Conservation (phyloP, 2,329 filamentous ascomycete genomes). For the Stylonectria norvegica region DNA sequence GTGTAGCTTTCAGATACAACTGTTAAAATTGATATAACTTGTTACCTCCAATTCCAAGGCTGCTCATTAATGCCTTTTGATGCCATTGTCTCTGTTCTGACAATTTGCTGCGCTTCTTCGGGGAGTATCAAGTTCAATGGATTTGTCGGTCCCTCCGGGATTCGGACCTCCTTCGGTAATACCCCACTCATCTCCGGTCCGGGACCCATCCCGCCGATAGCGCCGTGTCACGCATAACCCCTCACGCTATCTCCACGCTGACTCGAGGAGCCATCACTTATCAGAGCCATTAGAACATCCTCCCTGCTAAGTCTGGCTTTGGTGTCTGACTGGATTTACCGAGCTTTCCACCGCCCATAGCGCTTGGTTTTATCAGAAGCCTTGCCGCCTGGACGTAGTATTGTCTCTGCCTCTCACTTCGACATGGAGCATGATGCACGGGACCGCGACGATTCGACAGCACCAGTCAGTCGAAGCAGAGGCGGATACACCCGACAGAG, state of each 20-base stretch:
- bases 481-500: conserved; percentile 20
- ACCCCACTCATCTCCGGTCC: too few species aligned
- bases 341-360: conserved; percentile 4
- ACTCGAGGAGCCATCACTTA: background rate
- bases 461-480: conserved; percentile 5
- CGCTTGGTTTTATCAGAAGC: background rate
- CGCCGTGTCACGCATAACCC: conserved; percentile 15
- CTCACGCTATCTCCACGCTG: background rate
- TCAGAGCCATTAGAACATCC: background rate
- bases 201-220: conserved; percentile 14
- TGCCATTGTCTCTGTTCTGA: too few species aligned
- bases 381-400: too few species aligned
- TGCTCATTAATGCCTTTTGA: too few species aligned
- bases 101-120: too few species aligned
- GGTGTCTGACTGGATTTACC: background rate
- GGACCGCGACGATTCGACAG: background rate
- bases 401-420: too few species aligned
- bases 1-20: background rate
- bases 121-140: too few species aligned
- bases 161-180: too few species aligned
- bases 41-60: too few species aligned
- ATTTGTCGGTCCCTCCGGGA: too few species aligned
- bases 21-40: too few species aligned
- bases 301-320: background rate
- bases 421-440: conserved; percentile 2